Conservation (phyloP, 345 rosid species). For the Pugionium dolabratum region DNA sequence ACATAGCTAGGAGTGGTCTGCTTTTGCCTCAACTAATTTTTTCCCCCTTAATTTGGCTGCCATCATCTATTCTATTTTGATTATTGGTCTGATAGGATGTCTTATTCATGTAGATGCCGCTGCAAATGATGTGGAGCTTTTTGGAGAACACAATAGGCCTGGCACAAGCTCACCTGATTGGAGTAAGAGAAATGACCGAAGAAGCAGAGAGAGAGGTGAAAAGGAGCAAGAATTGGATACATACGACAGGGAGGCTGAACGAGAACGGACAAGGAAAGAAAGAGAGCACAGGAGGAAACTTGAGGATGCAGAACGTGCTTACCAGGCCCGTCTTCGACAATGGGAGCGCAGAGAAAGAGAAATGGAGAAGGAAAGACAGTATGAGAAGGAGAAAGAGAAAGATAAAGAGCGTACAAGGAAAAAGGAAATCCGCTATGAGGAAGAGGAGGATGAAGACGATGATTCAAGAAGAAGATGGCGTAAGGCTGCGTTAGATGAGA, state of each 20-base stretch:
- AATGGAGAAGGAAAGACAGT: conserved; percentile 85
- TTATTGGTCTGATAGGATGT: conserved; percentile 4
- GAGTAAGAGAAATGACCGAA: conserved; percentile 67
- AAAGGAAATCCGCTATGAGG: conserved; percentile 79
- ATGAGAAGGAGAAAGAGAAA: conserved; percentile 91
- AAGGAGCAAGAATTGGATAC: conserved; percentile 88
- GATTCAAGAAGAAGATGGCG: conserved; percentile 87
- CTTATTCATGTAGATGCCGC: conserved; percentile 50
- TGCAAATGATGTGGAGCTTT: conserved; percentile 67
- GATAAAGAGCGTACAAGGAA: conserved; percentile 87
- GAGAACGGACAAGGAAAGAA: conserved; percentile 84
- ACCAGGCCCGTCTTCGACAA: conserved; percentile 81
- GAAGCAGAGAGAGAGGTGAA: conserved; percentile 85
- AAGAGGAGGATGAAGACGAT: conserved; percentile 72
- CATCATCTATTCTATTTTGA: conserved; percentile 4
- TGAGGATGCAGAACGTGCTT: conserved; percentile 92
- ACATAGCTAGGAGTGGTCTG: conserved; percentile 55
- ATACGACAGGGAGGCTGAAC: conserved; percentile 87
- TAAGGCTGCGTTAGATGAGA: conserved; percentile 70
- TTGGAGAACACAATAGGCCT: conserved; percentile 70
- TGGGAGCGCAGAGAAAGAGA: conserved; percentile 97
- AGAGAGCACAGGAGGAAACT: conserved; percentile 90
- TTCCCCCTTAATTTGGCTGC: neutral
- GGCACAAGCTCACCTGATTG: conserved; percentile 82
- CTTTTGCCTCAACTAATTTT: conserved; percentile 23